A percentile compares a stretch with the other conserved stretches of the same genome.
phyloP scores from a whole-genome alignment of 176 grass and related monocot species.

The Musa itinerans region DNA sequence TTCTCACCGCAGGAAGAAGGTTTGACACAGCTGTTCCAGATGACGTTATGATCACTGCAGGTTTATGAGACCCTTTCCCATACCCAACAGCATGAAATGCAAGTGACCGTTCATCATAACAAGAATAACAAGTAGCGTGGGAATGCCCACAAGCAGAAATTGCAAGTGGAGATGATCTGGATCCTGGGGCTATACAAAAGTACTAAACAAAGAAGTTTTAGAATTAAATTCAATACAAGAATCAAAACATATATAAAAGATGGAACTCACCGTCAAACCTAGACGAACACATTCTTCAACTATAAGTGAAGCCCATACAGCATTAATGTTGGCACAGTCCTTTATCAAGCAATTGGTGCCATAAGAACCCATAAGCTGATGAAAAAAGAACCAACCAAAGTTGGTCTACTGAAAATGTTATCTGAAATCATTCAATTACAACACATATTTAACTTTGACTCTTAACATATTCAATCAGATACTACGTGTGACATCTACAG shows the following conservation, averaged over 20 bases:
- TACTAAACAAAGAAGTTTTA: constrained; percentile 59
- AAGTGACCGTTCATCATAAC: constrained; percentile 94
- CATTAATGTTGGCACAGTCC: constrained; percentile 69
- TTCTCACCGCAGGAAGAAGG: constrained; percentile 77
- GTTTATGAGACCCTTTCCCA: constrained; percentile 59
- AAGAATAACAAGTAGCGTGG: constrained; percentile 78
- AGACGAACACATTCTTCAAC: constrained; percentile 93
- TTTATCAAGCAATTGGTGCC: constrained; percentile 37
- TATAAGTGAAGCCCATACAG: constrained; percentile 86
- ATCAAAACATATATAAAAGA: constrained; percentile 6
- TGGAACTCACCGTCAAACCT: constrained; percentile 74
- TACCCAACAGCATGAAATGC: constrained; percentile 97
- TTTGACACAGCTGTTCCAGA: constrained; percentile 98
- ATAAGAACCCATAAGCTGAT: constrained; percentile 23
- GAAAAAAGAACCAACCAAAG: constrained; percentile 16
- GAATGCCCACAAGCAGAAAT: constrained; percentile 68
- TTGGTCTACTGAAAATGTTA: neutral
- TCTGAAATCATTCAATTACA: neutral
- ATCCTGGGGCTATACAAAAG: constrained; percentile 95
- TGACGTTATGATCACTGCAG: constrained; percentile 84
- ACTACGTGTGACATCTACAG: no score
- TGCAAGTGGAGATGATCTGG: constrained; percentile 91
- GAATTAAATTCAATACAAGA: constrained; percentile 22
- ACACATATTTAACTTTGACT: neutral
- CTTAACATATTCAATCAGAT: no score